Conservation (phyloP, 257 asterid genomes). For the Verbascum thapsus region DNA sequence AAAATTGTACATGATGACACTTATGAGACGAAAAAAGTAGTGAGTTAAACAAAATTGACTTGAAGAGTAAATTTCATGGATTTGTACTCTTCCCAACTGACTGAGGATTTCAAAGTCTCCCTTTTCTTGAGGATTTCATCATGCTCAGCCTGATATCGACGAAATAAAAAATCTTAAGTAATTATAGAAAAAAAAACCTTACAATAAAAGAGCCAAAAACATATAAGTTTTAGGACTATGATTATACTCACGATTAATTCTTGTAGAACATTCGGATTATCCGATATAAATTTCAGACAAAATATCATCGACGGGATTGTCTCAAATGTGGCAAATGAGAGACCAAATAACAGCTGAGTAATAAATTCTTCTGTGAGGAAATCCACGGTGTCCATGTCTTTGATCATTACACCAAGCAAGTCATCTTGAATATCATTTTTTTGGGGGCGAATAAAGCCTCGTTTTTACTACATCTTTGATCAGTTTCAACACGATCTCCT, state of each 20-base stretch:
- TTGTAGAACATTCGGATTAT: slow-evolving; percentile 23
- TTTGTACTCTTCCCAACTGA: slow-evolving; percentile 37
- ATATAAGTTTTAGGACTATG: too few relatives aligned
- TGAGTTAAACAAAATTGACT: neutral
- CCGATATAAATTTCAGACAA: slow-evolving; percentile 27
- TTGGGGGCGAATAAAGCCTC: slow-evolving; percentile 15
- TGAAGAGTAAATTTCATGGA: slow-evolving; percentile 44
- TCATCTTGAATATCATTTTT: slow-evolving; percentile 2
- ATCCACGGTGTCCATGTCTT: slow-evolving; percentile 18
- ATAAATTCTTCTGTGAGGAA: slow-evolving; percentile 33
- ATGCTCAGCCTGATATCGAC: slow-evolving; percentile 32
- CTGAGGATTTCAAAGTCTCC: slow-evolving; percentile 7
- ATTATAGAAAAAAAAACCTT: too few relatives aligned
- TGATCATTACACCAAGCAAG: slow-evolving; percentile 19
- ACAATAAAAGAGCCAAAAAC: too few relatives aligned
- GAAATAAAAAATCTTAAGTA: neutral
- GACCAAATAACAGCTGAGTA: slow-evolving; percentile 18
- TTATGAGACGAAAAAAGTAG: too few relatives aligned
- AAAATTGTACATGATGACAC: too few relatives aligned
- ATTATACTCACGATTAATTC: slow-evolving; percentile 31
- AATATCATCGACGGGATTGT: slow-evolving; percentile 24
- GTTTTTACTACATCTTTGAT: neutral
- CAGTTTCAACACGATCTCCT: slow-evolving; percentile 6
- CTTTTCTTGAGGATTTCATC: slow-evolving; percentile 34
- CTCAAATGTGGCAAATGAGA: too few relatives aligned